Percentiles rank a stretch among this genome's conserved stretches.
Evolutionary conservation across 2,329 filamentous ascomycete species (phyloP).

Genomic region (Zymoseptoria brevis): DNA sequence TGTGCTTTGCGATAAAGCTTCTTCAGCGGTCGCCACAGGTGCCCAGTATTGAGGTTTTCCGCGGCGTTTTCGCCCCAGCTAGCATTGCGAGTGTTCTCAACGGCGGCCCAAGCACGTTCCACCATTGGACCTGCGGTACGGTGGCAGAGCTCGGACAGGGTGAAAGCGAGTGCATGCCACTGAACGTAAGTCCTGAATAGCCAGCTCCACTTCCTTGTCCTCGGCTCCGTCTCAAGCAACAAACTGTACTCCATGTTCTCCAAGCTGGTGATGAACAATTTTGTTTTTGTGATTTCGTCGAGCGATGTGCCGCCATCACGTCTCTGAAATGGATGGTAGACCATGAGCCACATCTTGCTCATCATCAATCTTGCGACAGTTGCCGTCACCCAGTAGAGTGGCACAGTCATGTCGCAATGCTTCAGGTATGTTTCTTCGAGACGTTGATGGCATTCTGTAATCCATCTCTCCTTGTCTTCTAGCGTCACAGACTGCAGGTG

Average conservation of each 20-base stretch:
- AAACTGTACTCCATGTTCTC: slow-evolving; percentile 67
- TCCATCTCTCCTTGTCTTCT: slow-evolving; percentile 43
- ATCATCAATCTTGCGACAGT: slow-evolving; percentile 64
- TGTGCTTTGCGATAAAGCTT: slow-evolving; percentile 54
- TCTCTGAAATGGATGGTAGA: slow-evolving; percentile 65
- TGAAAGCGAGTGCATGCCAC: slow-evolving; percentile 57
- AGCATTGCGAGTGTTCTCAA: slow-evolving; percentile 41
- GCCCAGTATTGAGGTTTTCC: slow-evolving; percentile 37
- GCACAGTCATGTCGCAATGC: slow-evolving; percentile 47
- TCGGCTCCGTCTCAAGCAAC: slow-evolving; percentile 55
- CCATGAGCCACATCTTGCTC: slow-evolving; percentile 68
- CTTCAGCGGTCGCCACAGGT: slow-evolving; percentile 56
- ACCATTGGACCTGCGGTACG: slow-evolving; percentile 50
- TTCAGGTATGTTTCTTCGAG: slow-evolving; percentile 44
- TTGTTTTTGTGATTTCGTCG: slow-evolving; percentile 53
- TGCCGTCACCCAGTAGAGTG: slow-evolving; percentile 60
- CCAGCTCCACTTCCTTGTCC: slow-evolving; percentile 58
- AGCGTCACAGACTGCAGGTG: slow-evolving; percentile 39
- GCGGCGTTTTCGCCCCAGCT: slow-evolving; percentile 33
- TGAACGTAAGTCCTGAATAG: slow-evolving; percentile 57
- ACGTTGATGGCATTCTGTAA: slow-evolving; percentile 39
- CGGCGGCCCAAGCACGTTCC: slow-evolving; percentile 53
- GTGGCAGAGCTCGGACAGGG: slow-evolving; percentile 52
- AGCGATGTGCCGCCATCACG: slow-evolving; percentile 49
- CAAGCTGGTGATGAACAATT: slow-evolving; percentile 62